Conservation (phyloP, 305 asterid genomes). For the Galium porrigens region DNA sequence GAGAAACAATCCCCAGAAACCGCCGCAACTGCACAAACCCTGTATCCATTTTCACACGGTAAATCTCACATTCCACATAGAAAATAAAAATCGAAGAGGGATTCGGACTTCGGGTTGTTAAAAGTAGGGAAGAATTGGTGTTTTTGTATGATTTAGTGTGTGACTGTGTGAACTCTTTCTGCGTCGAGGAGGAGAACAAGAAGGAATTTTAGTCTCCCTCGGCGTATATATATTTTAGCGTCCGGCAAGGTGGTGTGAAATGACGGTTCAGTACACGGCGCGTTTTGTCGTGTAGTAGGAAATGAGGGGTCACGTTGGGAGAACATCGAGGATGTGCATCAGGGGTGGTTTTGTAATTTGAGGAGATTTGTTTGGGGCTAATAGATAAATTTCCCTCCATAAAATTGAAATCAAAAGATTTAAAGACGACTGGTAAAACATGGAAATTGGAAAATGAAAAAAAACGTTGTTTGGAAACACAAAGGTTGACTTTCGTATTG, state of each 20-base stretch:
- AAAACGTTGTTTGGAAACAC: not conserved
- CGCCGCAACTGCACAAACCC: not conserved
- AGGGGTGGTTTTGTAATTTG: conserved; percentile 18
- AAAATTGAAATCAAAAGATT: conserved; percentile 15
- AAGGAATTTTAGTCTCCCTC: not conserved
- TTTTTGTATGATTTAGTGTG: conserved; percentile 17
- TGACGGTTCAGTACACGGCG: conserved; percentile 6
- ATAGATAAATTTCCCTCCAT: conserved; percentile 30
- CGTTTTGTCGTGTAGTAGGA: not conserved
- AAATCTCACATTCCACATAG: not conserved
- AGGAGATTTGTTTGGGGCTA: not conserved
- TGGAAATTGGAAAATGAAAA: not conserved
- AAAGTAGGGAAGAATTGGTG: conserved; percentile 13
- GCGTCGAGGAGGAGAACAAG: conserved; percentile 5
- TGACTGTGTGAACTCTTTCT: conserved; percentile 1
- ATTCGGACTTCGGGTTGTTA: not conserved
- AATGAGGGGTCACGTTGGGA: not conserved
- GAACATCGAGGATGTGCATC: not conserved
- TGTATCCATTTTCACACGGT: conserved; percentile 5
- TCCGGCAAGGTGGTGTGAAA: conserved; percentile 8
- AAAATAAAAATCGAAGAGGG: not conserved
- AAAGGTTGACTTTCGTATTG: not conserved
- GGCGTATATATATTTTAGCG: not conserved
- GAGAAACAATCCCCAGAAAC: not conserved
- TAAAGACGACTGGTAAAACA: conserved; percentile 2